Base-by-base conservation (phyloP, 176 grass and related monocot species). In the Elymus sibiricus region DNA sequence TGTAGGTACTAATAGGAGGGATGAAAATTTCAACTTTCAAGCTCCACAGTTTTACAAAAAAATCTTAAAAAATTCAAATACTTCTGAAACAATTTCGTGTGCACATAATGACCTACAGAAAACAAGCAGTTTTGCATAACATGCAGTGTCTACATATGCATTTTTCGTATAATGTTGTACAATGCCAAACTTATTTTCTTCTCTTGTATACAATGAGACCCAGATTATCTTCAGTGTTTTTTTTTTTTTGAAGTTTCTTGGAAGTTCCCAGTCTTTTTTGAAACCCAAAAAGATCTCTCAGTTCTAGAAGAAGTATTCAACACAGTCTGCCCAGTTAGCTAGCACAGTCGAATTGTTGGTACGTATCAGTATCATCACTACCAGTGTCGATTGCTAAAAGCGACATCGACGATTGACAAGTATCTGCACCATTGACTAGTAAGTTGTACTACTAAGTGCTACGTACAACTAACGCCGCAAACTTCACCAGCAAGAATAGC, bases 341-440 rank as follows among this genome's bases (percentile, higher is more conserved):
- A 29, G 29, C 29, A 29, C 29, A 29, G 76, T 59, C 22, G 75
- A 60, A 24, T 25, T 19, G 59, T 85, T 17, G 40, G 42, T 55
- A 37, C 81, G 66, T 66, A 66, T 53, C 53, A 58, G 53, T 58
- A 22, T 58, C 77, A 24, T 22, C 70, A 24, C 24, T 42, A 21
- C 6, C 19, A 3, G 43, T 31, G 67, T 9, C 22, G 2, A 40
- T 65, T 2, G 31, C 35, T 9, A 67, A 27, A 51, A 22, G 59
- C 42, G 78, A 64, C 22, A 43, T 43, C 3, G 37, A 42, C 53
- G 39, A 84, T 69, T 14, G 66, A 58, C 60, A 76, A 4, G 64
- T 76, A 81, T 19, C 74, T n/a, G 60, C 60, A 26, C 44, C 27
- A 85, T 81, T 74, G 70, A 46, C 70, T 46, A 35, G 29, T 15